Conservation (phyloP, 495 filamentous ascomycete genomes). For the Massariosphaeria phaeospora region DNA sequence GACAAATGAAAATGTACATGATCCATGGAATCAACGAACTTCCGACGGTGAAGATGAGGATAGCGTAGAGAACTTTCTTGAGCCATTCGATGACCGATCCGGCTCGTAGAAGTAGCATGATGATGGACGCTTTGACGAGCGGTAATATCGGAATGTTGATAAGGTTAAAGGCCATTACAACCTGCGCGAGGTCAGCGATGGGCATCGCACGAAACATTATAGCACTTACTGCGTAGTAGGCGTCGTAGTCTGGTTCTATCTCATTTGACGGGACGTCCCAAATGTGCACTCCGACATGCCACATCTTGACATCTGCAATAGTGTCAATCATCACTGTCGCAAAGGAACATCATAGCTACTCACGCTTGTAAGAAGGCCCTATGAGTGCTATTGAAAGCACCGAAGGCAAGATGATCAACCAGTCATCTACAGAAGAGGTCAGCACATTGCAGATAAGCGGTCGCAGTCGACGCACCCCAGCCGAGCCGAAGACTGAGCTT, state of each 20-base stretch:
- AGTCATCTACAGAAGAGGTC: slow-evolving; percentile 26
- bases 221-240: slow-evolving; percentile 24
- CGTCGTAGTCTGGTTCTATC: slow-evolving; percentile 28
- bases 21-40: slow-evolving; percentile 26
- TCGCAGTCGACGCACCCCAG: slow-evolving; percentile 21
- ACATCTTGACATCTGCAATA: slow-evolving; percentile 26
- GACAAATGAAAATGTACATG: slow-evolving; percentile 31
- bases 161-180: slow-evolving; percentile 29
- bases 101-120: slow-evolving; percentile 25
- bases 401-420: slow-evolving; percentile 20
- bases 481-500: slow-evolving; percentile 28
- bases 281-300: slow-evolving; percentile 30
- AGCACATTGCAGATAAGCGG: background rate
- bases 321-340: background rate
- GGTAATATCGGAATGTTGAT: slow-evolving; percentile 30
- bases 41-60: slow-evolving; percentile 28
- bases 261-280: slow-evolving; percentile 21
- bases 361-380: slow-evolving; percentile 28
- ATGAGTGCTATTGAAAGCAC: slow-evolving; percentile 29
- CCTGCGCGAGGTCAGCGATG: slow-evolving; percentile 8
- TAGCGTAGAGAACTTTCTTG: slow-evolving; percentile 26
- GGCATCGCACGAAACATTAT: background rate
- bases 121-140: slow-evolving; percentile 28
- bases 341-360: background rate
- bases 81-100: slow-evolving; percentile 30